Evolutionary conservation across 2,329 filamentous ascomycete species (phyloP).

Genomic region (Microsporum audouinii): DNA sequence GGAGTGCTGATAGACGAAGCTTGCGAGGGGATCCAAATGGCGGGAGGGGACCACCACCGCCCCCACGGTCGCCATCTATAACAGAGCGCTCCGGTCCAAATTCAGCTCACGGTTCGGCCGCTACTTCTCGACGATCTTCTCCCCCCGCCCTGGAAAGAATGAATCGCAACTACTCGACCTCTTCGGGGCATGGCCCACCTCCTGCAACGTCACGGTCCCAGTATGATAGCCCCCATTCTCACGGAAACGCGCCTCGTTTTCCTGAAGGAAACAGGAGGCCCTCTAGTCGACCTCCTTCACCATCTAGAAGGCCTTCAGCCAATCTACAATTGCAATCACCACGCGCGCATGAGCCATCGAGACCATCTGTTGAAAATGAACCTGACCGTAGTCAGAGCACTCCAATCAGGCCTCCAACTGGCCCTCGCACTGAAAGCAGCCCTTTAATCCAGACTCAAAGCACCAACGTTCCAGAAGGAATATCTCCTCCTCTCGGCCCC

Average conservation of each 20-base stretch:
- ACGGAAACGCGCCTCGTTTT: conserved; percentile 11
- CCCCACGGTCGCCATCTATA: conserved; percentile 45
- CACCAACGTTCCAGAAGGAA: conserved; percentile 15
- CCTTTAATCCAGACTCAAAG: conserved; percentile 21
- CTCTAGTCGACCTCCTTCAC: conserved; percentile 6
- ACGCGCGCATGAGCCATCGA: conserved; percentile 12
- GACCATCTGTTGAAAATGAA: conserved; percentile 12
- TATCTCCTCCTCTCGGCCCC: conserved; percentile 29
- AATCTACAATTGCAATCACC: conserved; percentile 6
- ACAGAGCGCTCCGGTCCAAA: conserved; percentile 37
- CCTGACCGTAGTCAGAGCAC: conserved; percentile 1
- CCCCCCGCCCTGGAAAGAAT: conserved; percentile 34
- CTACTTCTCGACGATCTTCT: conserved; percentile 51
- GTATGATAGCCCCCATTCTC: conserved; percentile 14
- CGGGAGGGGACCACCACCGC: conserved; percentile 43
- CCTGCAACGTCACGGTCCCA: conserved; percentile 18
- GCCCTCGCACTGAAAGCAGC: not conserved
- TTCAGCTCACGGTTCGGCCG: conserved; percentile 43
- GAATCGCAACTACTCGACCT: conserved; percentile 19
- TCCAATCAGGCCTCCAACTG: not conserved
- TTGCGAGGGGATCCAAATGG: conserved; percentile 38
- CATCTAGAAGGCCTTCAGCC: conserved; percentile 8
- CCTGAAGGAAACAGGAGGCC: not conserved
- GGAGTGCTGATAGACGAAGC: conserved; percentile 43
- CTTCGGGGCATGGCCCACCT: conserved; percentile 22